Evolutionary conservation across 495 filamentous ascomycete genomes (phyloP), one percentile per base, ranked within the genome.

Genomic region (Geoglossum glabrum): DNA sequence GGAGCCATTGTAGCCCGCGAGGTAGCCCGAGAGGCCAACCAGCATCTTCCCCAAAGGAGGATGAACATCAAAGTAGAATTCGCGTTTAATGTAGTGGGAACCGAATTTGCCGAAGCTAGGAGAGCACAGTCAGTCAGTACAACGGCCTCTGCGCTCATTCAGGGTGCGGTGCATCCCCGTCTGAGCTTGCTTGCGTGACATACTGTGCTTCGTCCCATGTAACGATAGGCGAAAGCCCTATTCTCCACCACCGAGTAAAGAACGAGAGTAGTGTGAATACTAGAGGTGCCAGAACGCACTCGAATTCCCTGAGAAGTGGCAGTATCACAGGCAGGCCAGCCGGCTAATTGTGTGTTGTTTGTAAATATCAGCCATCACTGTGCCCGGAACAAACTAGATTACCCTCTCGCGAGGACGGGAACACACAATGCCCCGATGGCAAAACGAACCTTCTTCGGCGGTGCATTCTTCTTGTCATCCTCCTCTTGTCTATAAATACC

Each of bases 61-160:
- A 68, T 98, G 86, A 34, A 97, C 92, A 76, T 98, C 92, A 72
- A 98, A 98, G 79, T 97, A 98, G 74, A 97, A 93, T 71, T 97
- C 93, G 64, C 90, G 86, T 65, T 98, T 96, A 59, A 98, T 78
- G 66, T 98, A 98, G 70, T 98, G 90, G 63, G 90, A 96, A 60
- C 92, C 92, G 70, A 98, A 98, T 71, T 98, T 98, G 64, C 92
- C 92, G 71, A 98, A 98, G 69, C 89, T 95, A 13, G 19, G 49
- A 51, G 38, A 38, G 31, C 19, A 34, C 23, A 30, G 51, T 62
- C 45, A n/a, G 55, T 31, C 26, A 52, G 27, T 21, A 36, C 25
- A 23, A 7, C 23, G 15, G 19, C 34, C 26, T 21, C 58, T 30
- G 28, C 28, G 23, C 34, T 13, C 49, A 1, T 52, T 19, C 49